phyloP scores from a whole-genome alignment of 2,329 filamentous ascomycete genomes.

The Diplodia seriata region DNA sequence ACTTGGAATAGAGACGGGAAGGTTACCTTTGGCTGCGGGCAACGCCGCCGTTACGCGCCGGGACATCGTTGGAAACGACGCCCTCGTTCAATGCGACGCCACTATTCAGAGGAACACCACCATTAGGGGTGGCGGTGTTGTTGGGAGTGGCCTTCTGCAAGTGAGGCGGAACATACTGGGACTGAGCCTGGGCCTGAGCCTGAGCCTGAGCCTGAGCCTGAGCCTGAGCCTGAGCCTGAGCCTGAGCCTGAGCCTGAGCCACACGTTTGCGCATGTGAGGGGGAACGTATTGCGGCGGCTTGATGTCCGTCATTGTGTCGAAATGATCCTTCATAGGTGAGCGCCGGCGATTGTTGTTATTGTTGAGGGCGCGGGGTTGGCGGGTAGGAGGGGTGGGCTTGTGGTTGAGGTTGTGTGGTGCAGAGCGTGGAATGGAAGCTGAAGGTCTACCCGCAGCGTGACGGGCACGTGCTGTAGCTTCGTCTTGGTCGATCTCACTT shows the following conservation, averaged over 20 bases:
- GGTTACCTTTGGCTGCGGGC: neutral
- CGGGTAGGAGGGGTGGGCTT: neutral
- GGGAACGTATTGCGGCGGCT: conserved; percentile 1
- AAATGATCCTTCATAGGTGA: neutral
- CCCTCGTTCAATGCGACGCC: neutral
- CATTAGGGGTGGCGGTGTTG: neutral
- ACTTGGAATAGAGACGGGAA: neutral
- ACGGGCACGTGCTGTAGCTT: neutral
- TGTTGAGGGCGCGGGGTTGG: neutral
- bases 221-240: too few relatives aligned
- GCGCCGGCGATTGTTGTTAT: neutral
- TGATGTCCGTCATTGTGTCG: neutral
- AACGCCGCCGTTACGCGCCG: neutral
- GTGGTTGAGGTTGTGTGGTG: neutral
- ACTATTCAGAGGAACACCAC: neutral
- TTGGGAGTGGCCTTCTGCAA: neutral
- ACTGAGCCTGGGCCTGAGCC: neutral
- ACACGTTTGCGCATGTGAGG: conserved; percentile 10
- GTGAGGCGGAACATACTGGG: conserved; percentile 4
- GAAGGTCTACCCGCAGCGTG: neutral
- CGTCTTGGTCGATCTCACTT: conserved; percentile 10
- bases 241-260: neutral
- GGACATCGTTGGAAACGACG: neutral
- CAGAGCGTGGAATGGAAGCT: too few relatives aligned
- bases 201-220: too few relatives aligned